Evolutionary conservation across 2,329 filamentous ascomycete species (phyloP), one percentile per base, ranked within the genome.

Genomic region (Chalaropsis ovoidea): DNA sequence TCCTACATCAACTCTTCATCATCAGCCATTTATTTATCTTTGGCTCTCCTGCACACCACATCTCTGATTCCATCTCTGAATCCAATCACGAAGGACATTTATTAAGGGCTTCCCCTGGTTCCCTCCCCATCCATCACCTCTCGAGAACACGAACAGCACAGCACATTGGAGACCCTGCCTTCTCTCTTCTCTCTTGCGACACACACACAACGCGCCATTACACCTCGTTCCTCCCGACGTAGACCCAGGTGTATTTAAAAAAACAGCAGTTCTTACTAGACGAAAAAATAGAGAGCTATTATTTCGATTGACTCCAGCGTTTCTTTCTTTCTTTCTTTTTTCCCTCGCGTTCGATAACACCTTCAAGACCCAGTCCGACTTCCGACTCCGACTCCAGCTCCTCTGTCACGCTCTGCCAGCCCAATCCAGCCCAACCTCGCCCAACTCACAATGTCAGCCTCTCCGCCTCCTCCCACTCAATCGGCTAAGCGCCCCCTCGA

Each of bases 401-500:
- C 15, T 15, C 13, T 56, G 52, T 17, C 7, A 15, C 42, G 13
- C 42, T 43, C 42, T 43, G 19, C 35, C 35, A n/a, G 27, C 31
- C 27, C 22, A 35, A 31, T 2, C 47, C 61, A 47, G 19, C 15
- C 45, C 27, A 41, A 17, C 41, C 11, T 22, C 19, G 56, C 39
- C 24, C 6, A 49, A 24, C 27, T 70, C 77, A 83, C 76, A 71
- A 92, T 92, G 88, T 91, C 88, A 78, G 82, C 87, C 69, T 90
- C 84, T 70, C 84, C 84, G 39, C 77, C 80, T 69, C 80, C 81
- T 68, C 84, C 84, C 62, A 87, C 86, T 67, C 85, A 89, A 73
- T 86, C 85, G 71, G 80, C 83, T 69, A 99, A 99, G 84, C 91
- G 94, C 73, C 94, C 94, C 68, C 85, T 99, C 70, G 94, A 99